Percentiles rank a stretch among this genome's conserved stretches.
Conservation (phyloP, 164 flowering plant genomes). For the Paratinospora sagittata region DNA sequence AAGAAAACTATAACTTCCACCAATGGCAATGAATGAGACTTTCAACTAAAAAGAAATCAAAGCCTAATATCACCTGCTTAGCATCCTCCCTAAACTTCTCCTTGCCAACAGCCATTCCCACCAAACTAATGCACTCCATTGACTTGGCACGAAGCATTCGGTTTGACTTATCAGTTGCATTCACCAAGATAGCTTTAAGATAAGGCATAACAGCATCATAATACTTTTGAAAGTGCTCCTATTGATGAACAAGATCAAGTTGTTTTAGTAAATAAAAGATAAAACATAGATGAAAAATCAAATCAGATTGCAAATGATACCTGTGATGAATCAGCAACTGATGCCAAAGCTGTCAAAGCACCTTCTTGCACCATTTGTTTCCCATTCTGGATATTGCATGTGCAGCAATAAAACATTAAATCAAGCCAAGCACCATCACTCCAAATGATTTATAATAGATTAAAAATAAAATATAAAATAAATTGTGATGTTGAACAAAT, state of each 20-base stretch:
- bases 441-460: no score
- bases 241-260: slow-evolving; percentile 9
- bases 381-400: slow-evolving; percentile 54
- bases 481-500: no score
- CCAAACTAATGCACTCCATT: slow-evolving; percentile 99
- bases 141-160: slow-evolving; percentile 99
- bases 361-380: slow-evolving; percentile 99
- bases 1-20: no score
- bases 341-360: slow-evolving; percentile 95
- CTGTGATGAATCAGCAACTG: slow-evolving; percentile 99
- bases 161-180: slow-evolving; percentile 90
- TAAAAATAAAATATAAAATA: no score
- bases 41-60: no score
- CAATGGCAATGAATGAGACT: no score
- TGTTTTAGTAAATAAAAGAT: background rate
- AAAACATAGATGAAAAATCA: background rate
- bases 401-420: slow-evolving; percentile 3
- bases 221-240: slow-evolving; percentile 95
- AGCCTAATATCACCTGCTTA: slow-evolving; percentile 53
- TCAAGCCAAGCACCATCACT: background rate
- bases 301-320: slow-evolving; percentile 27
- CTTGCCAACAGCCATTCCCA: slow-evolving; percentile 99
- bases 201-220: slow-evolving; percentile 98
- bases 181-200: slow-evolving; percentile 76
- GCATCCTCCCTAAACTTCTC: slow-evolving; percentile 97